Percentiles rank a stretch among this genome's conserved stretches.
Evolutionary conservation across 495 filamentous ascomycete species (phyloP).

Genomic region (Penicillium tannophilum): DNA sequence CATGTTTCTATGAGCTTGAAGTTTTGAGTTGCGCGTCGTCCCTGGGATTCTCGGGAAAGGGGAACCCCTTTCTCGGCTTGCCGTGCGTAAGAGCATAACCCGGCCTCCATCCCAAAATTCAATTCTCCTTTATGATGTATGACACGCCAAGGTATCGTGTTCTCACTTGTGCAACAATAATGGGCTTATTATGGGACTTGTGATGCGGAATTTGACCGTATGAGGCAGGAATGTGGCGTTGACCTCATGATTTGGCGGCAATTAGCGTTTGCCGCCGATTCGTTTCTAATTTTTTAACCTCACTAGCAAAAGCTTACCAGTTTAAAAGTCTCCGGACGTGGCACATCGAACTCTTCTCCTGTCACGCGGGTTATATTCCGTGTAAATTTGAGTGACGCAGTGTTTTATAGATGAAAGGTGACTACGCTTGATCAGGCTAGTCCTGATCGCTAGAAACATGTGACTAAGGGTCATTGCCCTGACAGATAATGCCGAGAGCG

Average conservation of each 20-base stretch:
- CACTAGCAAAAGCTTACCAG: neutral
- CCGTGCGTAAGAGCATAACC: neutral
- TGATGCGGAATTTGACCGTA: neutral
- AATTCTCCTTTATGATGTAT: neutral
- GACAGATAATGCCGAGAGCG: too few species aligned
- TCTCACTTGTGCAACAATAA: neutral
- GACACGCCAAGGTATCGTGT: neutral
- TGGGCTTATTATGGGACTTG: neutral
- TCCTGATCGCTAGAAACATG: too few species aligned
- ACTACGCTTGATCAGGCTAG: neutral
- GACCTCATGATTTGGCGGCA: neutral
- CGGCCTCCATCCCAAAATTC: neutral
- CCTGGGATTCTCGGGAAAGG: conserved; percentile 1
- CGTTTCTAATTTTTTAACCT: neutral
- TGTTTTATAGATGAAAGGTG: too few species aligned
- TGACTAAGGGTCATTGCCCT: too few species aligned
- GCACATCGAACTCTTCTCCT: neutral
- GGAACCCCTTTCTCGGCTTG: conserved; percentile 7
- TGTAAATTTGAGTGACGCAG: too few species aligned
- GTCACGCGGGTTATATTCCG: neutral
- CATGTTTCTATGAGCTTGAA: neutral
- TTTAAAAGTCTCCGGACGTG: neutral
- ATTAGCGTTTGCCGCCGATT: neutral
- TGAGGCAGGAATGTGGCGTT: neutral
- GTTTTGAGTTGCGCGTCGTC: conserved; percentile 2